Base-by-base conservation (phyloP, 2,329 filamentous ascomycete species). In the Sclerotinia borealis region DNA sequence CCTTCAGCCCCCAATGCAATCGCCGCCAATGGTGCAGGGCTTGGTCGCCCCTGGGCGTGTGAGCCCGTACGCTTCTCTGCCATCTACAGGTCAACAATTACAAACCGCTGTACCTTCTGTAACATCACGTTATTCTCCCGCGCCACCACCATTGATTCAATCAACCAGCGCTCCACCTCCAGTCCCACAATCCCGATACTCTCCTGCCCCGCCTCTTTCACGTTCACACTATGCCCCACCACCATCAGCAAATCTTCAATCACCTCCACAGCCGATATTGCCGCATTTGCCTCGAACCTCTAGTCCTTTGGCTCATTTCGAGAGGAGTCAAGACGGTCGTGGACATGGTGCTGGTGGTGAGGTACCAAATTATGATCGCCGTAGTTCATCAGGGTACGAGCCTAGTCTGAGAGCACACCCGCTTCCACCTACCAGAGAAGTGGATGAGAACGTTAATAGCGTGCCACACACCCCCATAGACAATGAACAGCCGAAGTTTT, bases 281-380 rank as follows among this genome's bases (percentile, higher is more conserved):
- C 77, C 84, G 52, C 84, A 88, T 70, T 80, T 85, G 66, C 85
- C 86, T 10, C 79, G 86, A 66, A 88, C 86, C 1, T 88, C 85
- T 1, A 89, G 86, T 67, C 86, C 86, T 0, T 74, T 88, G 64
- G 85, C 85, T 7, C 84, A 88, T 68, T 87, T 64, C 64, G 85
- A 88, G 72, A 78, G 80, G 58, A 69, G 59, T 45, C 68, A 69
- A 64, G 70, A 74, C 34, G 61, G 49, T 27, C 64, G 70, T 22
- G 61, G 66, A 37, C 61, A 68, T 50, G 64, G 63, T 25, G 56
- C 61, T 29, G 62, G 68, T n/a, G 64, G 63, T 43, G 81, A 84
- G n/a, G 67, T 67, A 19, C 66, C 72, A n/a, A 72, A 77, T 43
- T 68, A 76, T n/a, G 79, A 82, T 63, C 78, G 82, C 49, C 80